Evolutionary conservation across 805 yeast genomes (phyloP), one percentile per base, ranked within the genome.

Genomic region (Lachancea nothofagi): DNA sequence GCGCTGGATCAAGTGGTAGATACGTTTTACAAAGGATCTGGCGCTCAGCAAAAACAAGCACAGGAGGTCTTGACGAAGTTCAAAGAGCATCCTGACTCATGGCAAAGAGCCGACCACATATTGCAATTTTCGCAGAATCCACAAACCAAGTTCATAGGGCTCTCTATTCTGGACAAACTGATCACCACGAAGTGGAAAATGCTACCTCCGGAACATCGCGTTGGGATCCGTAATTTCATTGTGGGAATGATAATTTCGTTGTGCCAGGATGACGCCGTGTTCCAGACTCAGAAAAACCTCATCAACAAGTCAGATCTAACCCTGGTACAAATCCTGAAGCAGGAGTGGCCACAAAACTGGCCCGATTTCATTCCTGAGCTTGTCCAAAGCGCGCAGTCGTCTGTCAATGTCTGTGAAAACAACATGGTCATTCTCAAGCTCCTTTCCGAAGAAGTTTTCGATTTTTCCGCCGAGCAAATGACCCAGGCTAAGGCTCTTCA

Each of bases 311-410:
- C 89, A 53, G 96, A 93, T 65, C 72, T 93, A 56, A 90, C 97
- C 12, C 70, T 93, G 54, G 98, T 93, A 26, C 94, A 89, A 57
- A 81, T 93, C 38, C 76, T 93, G 56, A 93, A 93, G 57, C 97
- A 93, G 66, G 99, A 93, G 61, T 93, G 99, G 99, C 99, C 99
- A 24, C 86, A 81, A 52, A 84, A 89, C 61, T 93, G 99, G 99
- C 97, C 97, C 14, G 84, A 82, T 54, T 93, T 93, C 55, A 83
- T 93, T 36, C 96, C 96, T 13, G 98, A 93, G 61, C 76, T 93
- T 41, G 93, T 90, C 33, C 76, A 74, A 44, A 81, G 95, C 48
- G 80, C 94, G 33, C 77, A 86, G 47, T 78, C 90, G 10, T 81
- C 93, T 17, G 78, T 84, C 62, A 90, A 88, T 55, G 96, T 93